Conservation (phyloP, 768 basidiomycete genomes). For the Termitomyces sp. region DNA sequence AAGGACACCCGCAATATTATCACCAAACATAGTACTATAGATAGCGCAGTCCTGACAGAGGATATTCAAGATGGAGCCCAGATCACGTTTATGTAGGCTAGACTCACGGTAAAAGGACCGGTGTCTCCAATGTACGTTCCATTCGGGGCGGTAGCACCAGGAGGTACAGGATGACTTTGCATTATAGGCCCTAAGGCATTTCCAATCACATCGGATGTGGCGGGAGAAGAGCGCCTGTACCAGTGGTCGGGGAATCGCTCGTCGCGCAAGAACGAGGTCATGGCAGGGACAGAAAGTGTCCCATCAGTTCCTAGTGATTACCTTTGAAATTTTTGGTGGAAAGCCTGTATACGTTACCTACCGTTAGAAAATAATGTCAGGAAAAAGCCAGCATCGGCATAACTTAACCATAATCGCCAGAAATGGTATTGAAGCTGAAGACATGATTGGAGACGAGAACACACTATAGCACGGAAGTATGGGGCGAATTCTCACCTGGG, state of each 20-base stretch:
- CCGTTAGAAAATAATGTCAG: conserved; percentile 11
- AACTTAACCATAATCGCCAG: conserved; percentile 5
- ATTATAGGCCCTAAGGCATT: background rate
- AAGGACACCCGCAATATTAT: conserved; percentile 7
- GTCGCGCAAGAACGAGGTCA: conserved; percentile 12
- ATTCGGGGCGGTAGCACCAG: conserved; percentile 6
- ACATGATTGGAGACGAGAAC: background rate
- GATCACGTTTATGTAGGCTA: background rate
- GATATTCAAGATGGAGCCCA: background rate
- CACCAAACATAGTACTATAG: conserved; percentile 2
- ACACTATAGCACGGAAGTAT: background rate
- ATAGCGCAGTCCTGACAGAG: conserved; percentile 1
- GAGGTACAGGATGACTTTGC: background rate
- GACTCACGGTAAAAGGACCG: conserved; percentile 1
- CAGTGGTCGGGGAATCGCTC: conserved; percentile 9
- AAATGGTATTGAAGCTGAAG: conserved; percentile 9
- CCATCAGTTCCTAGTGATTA: conserved; percentile 4
- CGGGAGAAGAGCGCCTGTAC: conserved; percentile 3
- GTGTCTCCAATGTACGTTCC: conserved; percentile 5
- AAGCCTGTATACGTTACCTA: background rate
- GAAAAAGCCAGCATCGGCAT: conserved; percentile 6
- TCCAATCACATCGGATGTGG: background rate
- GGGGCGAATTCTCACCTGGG: background rate
- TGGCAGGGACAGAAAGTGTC: conserved; percentile 1
- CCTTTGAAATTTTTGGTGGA: background rate